Base-by-base conservation (phyloP, 495 filamentous ascomycete genomes). In the Penicilliopsis zonata region DNA sequence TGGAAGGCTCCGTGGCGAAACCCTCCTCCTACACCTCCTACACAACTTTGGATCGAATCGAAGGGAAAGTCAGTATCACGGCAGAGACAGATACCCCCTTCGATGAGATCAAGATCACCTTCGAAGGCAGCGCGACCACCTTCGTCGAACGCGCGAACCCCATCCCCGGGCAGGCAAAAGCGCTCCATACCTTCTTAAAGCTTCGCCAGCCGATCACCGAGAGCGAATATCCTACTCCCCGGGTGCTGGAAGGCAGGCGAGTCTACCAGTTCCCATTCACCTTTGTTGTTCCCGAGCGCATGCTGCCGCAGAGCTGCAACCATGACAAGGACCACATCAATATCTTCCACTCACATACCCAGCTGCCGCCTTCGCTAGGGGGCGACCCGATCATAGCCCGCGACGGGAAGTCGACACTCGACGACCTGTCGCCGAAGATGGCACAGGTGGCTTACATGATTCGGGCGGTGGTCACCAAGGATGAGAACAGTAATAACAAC, bases 401-500 rank as follows among this genome's bases (percentile, higher is more conserved):
- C 19, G 46, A 62, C 31, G 69, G 67, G 9, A 66, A 56, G 23
- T 43, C 50, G 2, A 46, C 72, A 13, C 47, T 73, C n/a, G 82
- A 95, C 45, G 92, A 96, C 46, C 65, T 90, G 54, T 55, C 84
- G 1, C 88, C 90, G 1, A 62, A 78, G 6, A 94, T 94, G 90
- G 61, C 69, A 15, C 70, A 65, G 19, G 69, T 98, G 27, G 56
- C 71, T 15, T 98, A 98, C 52, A 55, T 55, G 9, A 61, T 98
- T 46, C 76, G 75, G 36, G 80, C 67, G 2, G 65, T 61, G 19
- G 55, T 70, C 25, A 49, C 66, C 22, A 62, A 35, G 57, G n/a
- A n/a, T n/a, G n/a, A n/a, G n/a, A n/a, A n/a, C n/a, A n/a, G n/a
- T n/a, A n/a, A n/a, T n/a, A n/a, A n/a, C n/a, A n/a, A n/a, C n/a